These are phyloP conservation scores for Cryptococcus sp. DNA, from an alignment of 1,284 basidiomycete genomes.

Conservation along the genomic window DNA sequence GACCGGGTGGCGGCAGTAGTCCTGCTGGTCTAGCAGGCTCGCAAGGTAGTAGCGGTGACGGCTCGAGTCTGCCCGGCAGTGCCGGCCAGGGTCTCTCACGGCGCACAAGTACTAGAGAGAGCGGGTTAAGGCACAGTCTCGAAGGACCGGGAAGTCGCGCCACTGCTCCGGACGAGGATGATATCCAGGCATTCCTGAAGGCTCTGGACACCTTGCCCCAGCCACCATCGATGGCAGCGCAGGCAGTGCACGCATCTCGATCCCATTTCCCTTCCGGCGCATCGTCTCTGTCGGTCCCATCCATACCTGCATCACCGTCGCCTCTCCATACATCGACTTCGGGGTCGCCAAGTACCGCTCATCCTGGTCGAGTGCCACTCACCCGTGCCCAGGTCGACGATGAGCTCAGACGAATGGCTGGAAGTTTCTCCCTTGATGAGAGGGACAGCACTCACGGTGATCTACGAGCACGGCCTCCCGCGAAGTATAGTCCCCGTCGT, in stretches of 20 bases:
- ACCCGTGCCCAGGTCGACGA: slow-evolving; percentile 49
- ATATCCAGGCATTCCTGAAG: slow-evolving; percentile 51
- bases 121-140: slow-evolving; percentile 36
- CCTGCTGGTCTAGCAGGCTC: slow-evolving; percentile 22
- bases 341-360: slow-evolving; percentile 6
- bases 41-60: slow-evolving; percentile 30
- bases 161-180: slow-evolving; percentile 40
- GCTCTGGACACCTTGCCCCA: slow-evolving; percentile 48
- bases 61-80: slow-evolving; percentile 23
- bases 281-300: slow-evolving; percentile 17
- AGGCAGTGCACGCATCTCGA: slow-evolving; percentile 25
- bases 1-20: neutral
- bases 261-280: slow-evolving; percentile 37
- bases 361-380: slow-evolving; percentile 34
- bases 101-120: slow-evolving; percentile 37
- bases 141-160: slow-evolving; percentile 20
- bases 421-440: slow-evolving; percentile 33
- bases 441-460: neutral
- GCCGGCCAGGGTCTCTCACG: slow-evolving; percentile 21
- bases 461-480: too few species aligned
- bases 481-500: too few species aligned
- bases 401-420: slow-evolving; percentile 45
- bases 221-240: slow-evolving; percentile 34
- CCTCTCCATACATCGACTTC: slow-evolving; percentile 15
- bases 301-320: slow-evolving; percentile 13